Evolutionary conservation across 208 protist species (phyloP).

Genomic region (Angomonas deanei): DNA sequence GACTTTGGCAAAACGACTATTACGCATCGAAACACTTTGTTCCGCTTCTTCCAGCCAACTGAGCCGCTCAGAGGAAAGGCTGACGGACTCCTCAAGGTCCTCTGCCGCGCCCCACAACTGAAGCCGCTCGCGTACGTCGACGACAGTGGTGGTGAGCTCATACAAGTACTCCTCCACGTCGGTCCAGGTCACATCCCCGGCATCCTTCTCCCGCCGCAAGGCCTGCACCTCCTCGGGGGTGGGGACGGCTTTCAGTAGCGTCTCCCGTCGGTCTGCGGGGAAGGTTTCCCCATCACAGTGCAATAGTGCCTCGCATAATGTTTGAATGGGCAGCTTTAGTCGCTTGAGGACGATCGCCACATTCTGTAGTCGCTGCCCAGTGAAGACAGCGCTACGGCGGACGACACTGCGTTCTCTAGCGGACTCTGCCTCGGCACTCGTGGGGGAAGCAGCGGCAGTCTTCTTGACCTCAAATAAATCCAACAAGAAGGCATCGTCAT

Average conservation of each 20-base stretch:
- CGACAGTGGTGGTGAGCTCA: conserved; percentile 39
- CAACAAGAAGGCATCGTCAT: conserved; percentile 58
- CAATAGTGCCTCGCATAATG: conserved; percentile 46
- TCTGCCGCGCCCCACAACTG: conserved; percentile 53
- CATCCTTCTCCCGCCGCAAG: conserved; percentile 35
- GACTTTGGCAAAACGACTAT: conserved; percentile 44
- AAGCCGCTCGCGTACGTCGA: conserved; percentile 61
- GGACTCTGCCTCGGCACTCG: conserved; percentile 10
- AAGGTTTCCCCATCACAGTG: conserved; percentile 39
- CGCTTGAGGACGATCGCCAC: conserved; percentile 68
- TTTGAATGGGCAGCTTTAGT: conserved; percentile 40
- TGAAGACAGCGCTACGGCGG: conserved; percentile 42
- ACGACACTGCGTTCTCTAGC: conserved; percentile 11
- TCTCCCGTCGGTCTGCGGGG: conserved; percentile 32
- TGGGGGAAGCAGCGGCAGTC: background rate
- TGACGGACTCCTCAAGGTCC: conserved; percentile 43
- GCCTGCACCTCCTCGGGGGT: conserved; percentile 39
- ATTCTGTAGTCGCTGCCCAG: conserved; percentile 63
- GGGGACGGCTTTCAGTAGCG: conserved; percentile 38
- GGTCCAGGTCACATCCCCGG: conserved; percentile 30
- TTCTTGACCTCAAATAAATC: conserved; percentile 52
- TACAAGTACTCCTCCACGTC: conserved; percentile 63
- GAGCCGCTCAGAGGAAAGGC: conserved; percentile 27
- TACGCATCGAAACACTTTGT: conserved; percentile 30
- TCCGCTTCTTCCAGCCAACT: conserved; percentile 46